These are phyloP conservation scores for Ophiocordyceps camponoti-rufipedis DNA, from an alignment of 2,329 filamentous ascomycete species.

Conservation along the genomic window DNA sequence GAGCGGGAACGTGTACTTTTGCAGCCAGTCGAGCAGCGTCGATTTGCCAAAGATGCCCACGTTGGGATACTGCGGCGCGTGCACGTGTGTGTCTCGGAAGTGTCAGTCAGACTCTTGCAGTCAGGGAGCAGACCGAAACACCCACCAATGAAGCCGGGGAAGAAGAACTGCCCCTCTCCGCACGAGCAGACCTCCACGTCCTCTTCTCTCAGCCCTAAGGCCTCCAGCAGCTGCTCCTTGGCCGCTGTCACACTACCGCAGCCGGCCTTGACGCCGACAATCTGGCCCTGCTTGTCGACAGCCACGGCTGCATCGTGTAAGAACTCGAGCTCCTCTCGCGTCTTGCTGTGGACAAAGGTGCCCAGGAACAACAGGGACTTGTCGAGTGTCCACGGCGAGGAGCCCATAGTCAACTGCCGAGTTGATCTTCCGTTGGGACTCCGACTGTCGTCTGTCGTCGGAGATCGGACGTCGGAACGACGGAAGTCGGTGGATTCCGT, in stretches of 20 bases:
- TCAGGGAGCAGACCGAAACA: constrained; percentile 1
- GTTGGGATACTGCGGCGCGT: constrained; percentile 91
- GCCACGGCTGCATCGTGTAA: constrained; percentile 30
- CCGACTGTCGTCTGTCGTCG: not conserved
- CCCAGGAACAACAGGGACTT: constrained; percentile 32
- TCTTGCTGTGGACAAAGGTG: constrained; percentile 35
- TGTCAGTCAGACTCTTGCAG: not conserved
- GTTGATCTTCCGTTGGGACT: not conserved
- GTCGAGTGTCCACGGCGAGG: constrained; percentile 1
- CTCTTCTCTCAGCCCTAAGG: constrained; percentile 24
- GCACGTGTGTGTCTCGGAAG: constrained; percentile 73
- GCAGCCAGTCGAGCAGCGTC: constrained; percentile 83
- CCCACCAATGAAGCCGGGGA: constrained; percentile 64
- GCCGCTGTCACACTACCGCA: constrained; percentile 12
- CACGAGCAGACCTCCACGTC: constrained; percentile 19
- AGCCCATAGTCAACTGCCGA: not conserved
- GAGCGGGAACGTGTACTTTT: constrained; percentile 87
- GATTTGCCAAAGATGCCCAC: constrained; percentile 84
- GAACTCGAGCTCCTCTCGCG: constrained; percentile 28
- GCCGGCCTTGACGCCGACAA: constrained; percentile 26
- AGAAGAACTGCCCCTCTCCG: constrained; percentile 50
- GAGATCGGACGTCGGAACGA: not conserved
- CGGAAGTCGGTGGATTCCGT: not conserved
- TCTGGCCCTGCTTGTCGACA: constrained; percentile 30
- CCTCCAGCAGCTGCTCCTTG: constrained; percentile 16